Evolutionary conservation across 192 early-diverging fungal genomes (phyloP).

Genomic region (Geosiphon pyriformis): DNA sequence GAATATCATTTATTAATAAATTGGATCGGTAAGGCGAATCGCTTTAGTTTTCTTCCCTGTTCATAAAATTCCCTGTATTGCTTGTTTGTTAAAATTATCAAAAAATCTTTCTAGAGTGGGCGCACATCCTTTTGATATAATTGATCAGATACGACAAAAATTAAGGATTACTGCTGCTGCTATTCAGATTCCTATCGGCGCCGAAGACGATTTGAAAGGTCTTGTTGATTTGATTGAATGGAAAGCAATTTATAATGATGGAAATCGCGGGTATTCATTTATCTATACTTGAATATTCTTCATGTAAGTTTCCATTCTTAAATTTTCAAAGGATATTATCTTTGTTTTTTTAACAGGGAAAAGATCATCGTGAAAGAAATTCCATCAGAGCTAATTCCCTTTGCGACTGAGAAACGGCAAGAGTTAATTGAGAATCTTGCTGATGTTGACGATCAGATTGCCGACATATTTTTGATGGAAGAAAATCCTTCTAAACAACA

Average conservation of each 20-base stretch:
- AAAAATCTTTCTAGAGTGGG: conserved; percentile 48
- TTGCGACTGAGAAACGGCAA: conserved; percentile 60
- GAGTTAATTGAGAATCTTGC: conserved; percentile 75
- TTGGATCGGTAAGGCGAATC: conserved; percentile 70
- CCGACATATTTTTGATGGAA: conserved; percentile 76
- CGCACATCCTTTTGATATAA: conserved; percentile 74
- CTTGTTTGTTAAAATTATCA: not conserved
- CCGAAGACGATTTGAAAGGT: conserved; percentile 81
- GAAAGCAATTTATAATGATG: conserved; percentile 89
- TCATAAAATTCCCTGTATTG: no score
- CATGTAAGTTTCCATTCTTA: conserved; percentile 8
- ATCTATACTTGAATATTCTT: no score
- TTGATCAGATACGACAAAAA: conserved; percentile 76
- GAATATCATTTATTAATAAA: conserved; percentile 87
- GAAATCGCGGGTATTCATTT: conserved; percentile 64
- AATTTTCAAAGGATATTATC: not conserved
- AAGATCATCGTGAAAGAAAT: conserved; percentile 67
- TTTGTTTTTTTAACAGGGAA: conserved; percentile 40
- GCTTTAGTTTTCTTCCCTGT: no score
- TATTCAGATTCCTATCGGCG: conserved; percentile 80
- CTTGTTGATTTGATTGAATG: conserved; percentile 86
- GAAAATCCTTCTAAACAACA: conserved; percentile 62
- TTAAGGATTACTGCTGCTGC: conserved; percentile 73
- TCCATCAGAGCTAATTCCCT: conserved; percentile 56
- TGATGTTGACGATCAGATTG: conserved; percentile 80